Base-by-base conservation (phyloP, 108 stramenopile genomes). In the Poteriospumella lacustris region DNA sequence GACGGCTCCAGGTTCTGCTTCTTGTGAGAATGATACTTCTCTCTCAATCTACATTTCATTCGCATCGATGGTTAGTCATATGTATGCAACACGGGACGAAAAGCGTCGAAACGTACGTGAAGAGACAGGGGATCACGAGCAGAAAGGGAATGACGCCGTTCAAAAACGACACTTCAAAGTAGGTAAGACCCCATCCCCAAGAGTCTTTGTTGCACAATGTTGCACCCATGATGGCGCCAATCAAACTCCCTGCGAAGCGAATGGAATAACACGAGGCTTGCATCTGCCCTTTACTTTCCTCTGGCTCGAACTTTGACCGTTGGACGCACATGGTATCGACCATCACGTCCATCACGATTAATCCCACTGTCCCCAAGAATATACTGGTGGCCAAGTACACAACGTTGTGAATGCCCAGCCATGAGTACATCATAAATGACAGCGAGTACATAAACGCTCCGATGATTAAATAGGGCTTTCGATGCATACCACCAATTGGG, bases 321-420 rank as follows among this genome's bases (percentile, higher is more conserved):
- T 90, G 88, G 0, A 89, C 89, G 59, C 89, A 77, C 52, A 90
- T 80, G 39, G 90, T 88, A 76, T 90, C 90, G 26, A 86, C 83
- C 73, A 88, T 87, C 40, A 89, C 90, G 76, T 90, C 90, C n/a
- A 86, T 82, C 68, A 88, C 44, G 85, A 88, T 89, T 68, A 84
- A 86, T 12, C 87, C 84, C 39, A 80, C 44, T 15, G 82, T 85
- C 0, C 79, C 82, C 43, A 81, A 12, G 29, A 80, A 78, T 1
- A 26, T 9, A 38, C 44, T 42, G 47, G 31, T 5, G 29, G 70
- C 38, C 5, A 73, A 24, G 24, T 3, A 44, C 9, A 42, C 70
- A 3, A 73, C 41, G 31, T 38, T 56, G 36, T 73, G 24, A 3
- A 42, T 5, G 28, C 70, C 40, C 5, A 73, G 41, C 3, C 26